Base-by-base conservation (phyloP, 106 monocot genomes). In the Narthecium ossifragum region DNA sequence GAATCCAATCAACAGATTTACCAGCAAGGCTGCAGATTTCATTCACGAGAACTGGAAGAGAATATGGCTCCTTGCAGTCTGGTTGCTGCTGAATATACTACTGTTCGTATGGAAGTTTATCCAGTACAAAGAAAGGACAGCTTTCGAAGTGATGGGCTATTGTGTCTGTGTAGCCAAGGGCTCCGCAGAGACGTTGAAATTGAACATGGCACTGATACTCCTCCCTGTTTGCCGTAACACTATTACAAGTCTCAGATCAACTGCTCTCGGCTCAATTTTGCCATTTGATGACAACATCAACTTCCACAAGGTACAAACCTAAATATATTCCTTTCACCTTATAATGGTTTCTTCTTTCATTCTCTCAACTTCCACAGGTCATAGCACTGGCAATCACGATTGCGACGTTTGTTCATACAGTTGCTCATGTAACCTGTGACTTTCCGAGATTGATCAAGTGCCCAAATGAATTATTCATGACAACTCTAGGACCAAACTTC, bases 221-320 rank as follows among this genome's bases (percentile, higher is more conserved):
- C 49, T 98, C 27, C 80, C 90, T 13, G 87, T 98, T 45, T 87
- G 90, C 53, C 69, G 96, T 18, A 87, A 98, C 66, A 90, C 84
- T 0, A 72, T 98, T 14, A 98, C 96, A 20, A 73, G 31, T 66
- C 90, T 90, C 28, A 81, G 96, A 64, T 90, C 86, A 25, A 90
- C 96, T 8, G 46, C 59, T 52, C 81, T 98, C 0, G 63, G 76
- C 53, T 29, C 55, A 15, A 48, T 98, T 64, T 69, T 98, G 56
- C 90, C 86, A 18, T 98, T 98, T 49, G 96, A 90, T 45, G 96
- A 98, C 74, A 98, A 81, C 63, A 98, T 98, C 67, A 98, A 98
- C 48, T 90, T 87, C 69, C 90, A 98, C 58, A 90, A 90, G 81
- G 85, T 93, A 58, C 37, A n/a, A n/a, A n/a, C n/a, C n/a, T n/a